These are phyloP conservation scores for Psidium friedrichsthalianum DNA, from an alignment of 345 rosid species.

Conservation along the genomic window DNA sequence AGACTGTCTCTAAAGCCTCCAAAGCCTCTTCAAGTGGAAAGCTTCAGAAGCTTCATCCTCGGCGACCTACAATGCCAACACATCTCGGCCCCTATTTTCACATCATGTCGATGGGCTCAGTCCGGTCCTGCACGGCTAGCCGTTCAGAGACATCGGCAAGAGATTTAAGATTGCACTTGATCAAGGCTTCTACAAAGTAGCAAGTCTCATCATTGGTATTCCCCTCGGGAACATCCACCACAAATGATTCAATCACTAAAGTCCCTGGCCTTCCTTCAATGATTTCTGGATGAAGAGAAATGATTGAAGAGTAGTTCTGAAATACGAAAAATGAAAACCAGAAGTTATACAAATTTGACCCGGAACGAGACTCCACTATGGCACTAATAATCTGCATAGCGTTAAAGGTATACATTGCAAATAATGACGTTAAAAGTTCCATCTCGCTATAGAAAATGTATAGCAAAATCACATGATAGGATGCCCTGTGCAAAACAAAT, in stretches of 20 bases:
- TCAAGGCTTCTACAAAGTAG: constrained; percentile 84
- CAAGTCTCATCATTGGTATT: constrained; percentile 96
- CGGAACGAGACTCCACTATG: background rate
- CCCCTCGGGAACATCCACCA: constrained; percentile 90
- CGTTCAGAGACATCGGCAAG: constrained; percentile 81
- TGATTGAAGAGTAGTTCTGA: constrained; percentile 94
- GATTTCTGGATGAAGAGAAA: constrained; percentile 86
- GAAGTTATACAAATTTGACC: background rate
- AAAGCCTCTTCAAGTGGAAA: constrained; percentile 14
- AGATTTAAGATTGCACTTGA: constrained; percentile 88
- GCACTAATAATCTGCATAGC: background rate
- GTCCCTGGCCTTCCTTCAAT: constrained; percentile 79
- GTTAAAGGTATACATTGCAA: background rate
- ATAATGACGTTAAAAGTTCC: background rate
- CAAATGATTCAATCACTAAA: constrained; percentile 76
- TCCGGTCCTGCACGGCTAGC: constrained; percentile 62
- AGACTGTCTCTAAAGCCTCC: constrained; percentile 39
- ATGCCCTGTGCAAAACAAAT: background rate
- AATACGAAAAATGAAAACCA: background rate
- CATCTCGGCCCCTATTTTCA: constrained; percentile 2
- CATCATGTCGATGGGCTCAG: constrained; percentile 39
- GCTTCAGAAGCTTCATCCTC: constrained; percentile 47
- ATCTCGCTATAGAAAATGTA: background rate
- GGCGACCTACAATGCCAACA: constrained; percentile 16
- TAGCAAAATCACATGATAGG: background rate